Base-by-base conservation (phyloP, 2,329 filamentous ascomycete genomes). In the Sclerotinia trifoliorum region DNA sequence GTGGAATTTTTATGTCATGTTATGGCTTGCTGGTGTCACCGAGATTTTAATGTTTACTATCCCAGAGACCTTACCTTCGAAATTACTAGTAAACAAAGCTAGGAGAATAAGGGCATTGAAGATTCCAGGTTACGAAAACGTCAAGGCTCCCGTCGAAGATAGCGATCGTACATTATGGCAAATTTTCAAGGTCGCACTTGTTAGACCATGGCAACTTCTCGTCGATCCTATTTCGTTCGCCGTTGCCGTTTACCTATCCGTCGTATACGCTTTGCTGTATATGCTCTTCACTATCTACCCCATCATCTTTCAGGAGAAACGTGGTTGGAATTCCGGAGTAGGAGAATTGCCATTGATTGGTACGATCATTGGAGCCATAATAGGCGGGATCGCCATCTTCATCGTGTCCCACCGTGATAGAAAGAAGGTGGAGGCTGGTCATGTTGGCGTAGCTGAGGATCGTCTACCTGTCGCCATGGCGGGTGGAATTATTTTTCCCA, bases 191-290 rank as follows among this genome's bases (percentile, higher is more conserved):
- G 89, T 7, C 81, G 96, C 6, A 94, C 88, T 93, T 0, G 85
- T 91, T 0, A 96, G 97, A 78, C 89, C 90, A n/a, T 97, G 94
- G 94, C 91, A 89, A 0, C 85, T 96, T 0, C 84, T 97, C 0
- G 95, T 96, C 77, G 93, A 96, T 78, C 87, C 91, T 42, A 96
- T 97, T 74, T 91, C 95, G 55, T 86, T 96, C 72, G 86, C 94
- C 75, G 90, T 96, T 75, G 88, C 89, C 1, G 73, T 96, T 3
- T 96, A 96, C 82, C 93, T 95, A 89, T 90, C 87, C 0, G 66
- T 76, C 6, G 74, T 75, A 1, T 77, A 77, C 57, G 69, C 68
- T 2, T 56, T 76, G 8, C 66, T 77, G 2, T 77, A 77, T 44
- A 75, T 76, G 73, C 65, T 77, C 0, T 77, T 77, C 65, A 74